Conservation (phyloP, 83 land plant genomes). For the Thuja plicata region DNA sequence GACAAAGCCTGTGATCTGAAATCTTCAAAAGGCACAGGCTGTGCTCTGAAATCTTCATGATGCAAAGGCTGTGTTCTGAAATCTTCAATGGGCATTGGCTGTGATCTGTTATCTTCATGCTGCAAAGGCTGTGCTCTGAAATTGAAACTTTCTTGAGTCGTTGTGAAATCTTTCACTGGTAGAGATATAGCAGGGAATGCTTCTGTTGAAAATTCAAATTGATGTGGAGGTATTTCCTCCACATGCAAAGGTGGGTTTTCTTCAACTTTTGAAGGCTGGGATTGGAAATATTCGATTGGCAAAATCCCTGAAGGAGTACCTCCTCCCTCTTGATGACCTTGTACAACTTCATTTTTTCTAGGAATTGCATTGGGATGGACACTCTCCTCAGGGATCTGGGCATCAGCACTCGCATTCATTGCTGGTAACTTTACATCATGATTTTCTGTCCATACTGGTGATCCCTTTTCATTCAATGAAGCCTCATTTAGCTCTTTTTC, state of each 20-base stretch:
- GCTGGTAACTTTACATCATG: not conserved
- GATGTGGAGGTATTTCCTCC: not conserved
- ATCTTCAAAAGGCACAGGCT: not conserved
- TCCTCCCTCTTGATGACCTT: not conserved
- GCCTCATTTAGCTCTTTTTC: conserved; percentile 8
- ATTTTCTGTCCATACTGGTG: not conserved
- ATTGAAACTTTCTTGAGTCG: not conserved
- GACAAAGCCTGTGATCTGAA: not conserved
- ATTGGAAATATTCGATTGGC: conserved; percentile 1
- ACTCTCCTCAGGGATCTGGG: not conserved
- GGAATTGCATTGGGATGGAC: not conserved
- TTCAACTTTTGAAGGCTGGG: not conserved
- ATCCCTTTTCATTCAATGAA: not conserved
- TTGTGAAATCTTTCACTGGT: not conserved
- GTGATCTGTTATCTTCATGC: not conserved
- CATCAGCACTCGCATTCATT: not conserved
- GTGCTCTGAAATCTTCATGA: not conserved
- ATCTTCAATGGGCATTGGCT: not conserved
- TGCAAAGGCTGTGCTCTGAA: not conserved
- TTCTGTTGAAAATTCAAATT: not conserved
- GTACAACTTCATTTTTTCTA: not conserved
- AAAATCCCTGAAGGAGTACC: not conserved
- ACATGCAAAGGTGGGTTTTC: not conserved
- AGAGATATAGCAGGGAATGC: not conserved
- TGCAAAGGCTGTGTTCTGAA: not conserved